Evolutionary conservation across 2,329 filamentous ascomycete species (phyloP), one percentile per base, ranked within the genome.

Genomic region (Byssothecium circinans): DNA sequence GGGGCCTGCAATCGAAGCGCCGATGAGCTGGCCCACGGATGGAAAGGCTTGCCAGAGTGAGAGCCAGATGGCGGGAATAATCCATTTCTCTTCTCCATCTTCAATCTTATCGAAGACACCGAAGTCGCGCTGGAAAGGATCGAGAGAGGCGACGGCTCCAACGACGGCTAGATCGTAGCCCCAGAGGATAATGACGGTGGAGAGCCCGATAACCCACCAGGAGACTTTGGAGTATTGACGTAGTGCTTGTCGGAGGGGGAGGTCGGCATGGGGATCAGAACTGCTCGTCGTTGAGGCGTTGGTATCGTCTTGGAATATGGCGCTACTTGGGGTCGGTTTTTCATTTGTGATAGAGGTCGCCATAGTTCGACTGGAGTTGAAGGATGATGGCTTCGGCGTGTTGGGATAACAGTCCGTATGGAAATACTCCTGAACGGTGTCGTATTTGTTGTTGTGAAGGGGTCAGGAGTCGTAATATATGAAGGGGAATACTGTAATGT

Each of bases 101-200:
- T 36, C 46, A 11, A 41, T 41, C 22, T 34, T 45, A 23, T 49
- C 46, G 29, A 41, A 43, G 12, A 27, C 41, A 27, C 81, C 81
- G 58, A 81, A 83, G 52, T 81, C 75, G 12, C 65, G 59, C 51
- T 78, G 75, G 57, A 83, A 84, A 15, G 76, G 75, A 0, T 79
- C 78, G 18, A 77, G 78, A 2, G 79, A 76, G 53, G 81, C 84
- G 46, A 86, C 74, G 48, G 81, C 81, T 17, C 81, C 81, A 12
- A 85, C 73, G 8, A 85, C 39, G 18, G 49, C 44, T 12, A 45
- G 30, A 32, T 54, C 51, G 35, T 54, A 54, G 29, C 51, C 51
- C 44, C 51, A 50, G 23, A 50, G 48, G 12, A 50, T 39, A 17
- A 54, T 45, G n/a, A 47, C 47, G 12, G 42, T 48, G 12, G 51